phyloP scores from a whole-genome alignment of 768 basidiomycete species.

The Pleurotus ostreatus region DNA sequence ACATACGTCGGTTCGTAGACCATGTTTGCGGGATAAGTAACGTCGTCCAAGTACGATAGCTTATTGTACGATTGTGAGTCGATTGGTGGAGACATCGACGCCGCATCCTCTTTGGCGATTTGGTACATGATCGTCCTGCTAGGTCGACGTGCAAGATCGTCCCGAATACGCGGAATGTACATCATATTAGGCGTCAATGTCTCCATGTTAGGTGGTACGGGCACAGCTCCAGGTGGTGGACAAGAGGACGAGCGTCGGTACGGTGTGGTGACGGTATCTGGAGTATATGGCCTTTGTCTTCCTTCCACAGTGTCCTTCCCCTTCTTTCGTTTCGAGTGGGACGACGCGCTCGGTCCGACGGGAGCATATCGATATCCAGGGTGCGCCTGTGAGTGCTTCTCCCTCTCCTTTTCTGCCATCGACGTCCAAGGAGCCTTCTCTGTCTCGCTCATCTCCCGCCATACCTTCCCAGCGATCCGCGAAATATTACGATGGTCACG shows the following conservation, averaged over 20 bases:
- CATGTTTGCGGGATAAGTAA: background rate
- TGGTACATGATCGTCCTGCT: constrained; percentile 6
- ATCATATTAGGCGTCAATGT: background rate
- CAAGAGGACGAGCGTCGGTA: constrained; percentile 36
- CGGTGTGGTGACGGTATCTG: background rate
- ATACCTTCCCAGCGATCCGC: constrained; percentile 61
- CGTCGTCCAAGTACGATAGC: background rate
- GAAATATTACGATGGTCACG: constrained; percentile 67
- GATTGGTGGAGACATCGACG: background rate
- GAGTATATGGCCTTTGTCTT: background rate
- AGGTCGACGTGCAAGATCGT: constrained; percentile 6
- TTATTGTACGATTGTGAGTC: background rate
- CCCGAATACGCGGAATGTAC: background rate
- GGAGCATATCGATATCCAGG: constrained; percentile 43
- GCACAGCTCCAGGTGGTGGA: constrained; percentile 31
- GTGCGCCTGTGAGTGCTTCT: constrained; percentile 32
- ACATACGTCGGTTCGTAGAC: background rate
- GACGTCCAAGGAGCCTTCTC: constrained; percentile 47
- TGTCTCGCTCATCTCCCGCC: constrained; percentile 49
- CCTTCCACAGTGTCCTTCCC: constrained; percentile 6
- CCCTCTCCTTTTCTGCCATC: constrained; percentile 47
- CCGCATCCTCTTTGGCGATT: background rate
- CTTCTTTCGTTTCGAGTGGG: constrained; percentile 8
- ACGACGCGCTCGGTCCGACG: background rate
- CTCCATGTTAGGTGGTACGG: constrained; percentile 14